Evolutionary conservation across 2,329 filamentous ascomycete genomes (phyloP), one percentile per base, ranked within the genome.

Genomic region (Fusarium beomiforme): DNA sequence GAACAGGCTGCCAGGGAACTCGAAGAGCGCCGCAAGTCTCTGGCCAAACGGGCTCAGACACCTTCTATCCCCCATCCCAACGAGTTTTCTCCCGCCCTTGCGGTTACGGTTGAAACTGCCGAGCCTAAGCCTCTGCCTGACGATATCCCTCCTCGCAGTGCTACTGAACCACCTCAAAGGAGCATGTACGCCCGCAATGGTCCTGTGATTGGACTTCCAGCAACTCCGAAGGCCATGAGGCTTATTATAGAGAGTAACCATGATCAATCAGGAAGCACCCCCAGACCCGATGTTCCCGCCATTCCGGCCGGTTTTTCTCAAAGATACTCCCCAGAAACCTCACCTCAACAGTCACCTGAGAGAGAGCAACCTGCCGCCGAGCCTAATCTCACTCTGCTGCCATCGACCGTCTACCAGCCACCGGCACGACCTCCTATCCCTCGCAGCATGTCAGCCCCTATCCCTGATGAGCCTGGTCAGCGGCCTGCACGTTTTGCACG

Each of bases 211-310:
- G 95, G 94, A 1, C 87, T 97, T n/a, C 94, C 95, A 17, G 93
- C 94, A 4, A 98, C 95, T 2, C 95, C 95, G 33, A 91, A 93
- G 82, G 94, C 94, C 2, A 97, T 98, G 94, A 89, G 92, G 23
- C 90, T 97, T 3, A 90, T 93, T 44, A 90, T 95, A 73, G 88
- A 89, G 71, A 81, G 85, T 5, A 87, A 90, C 63, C 83, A 85
- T 46, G 74, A 61, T 83, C 86, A 61, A 36, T 50, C 73, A 44
- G 67, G 61, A 31, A 79, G 71, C 62, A 78, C 64, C 47, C 76
- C 76, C 3, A 84, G 89, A 33, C 89, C 90, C 0, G 85, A 87
- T n/a, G 82, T 89, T 8, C 87, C 88, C 21, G 80, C 82, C 0
- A 85, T 90, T 34, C 87, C 88, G 3, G 72, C 82, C 2, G 82